Evolutionary conservation across 495 filamentous ascomycete genomes (phyloP), one percentile per base, ranked within the genome.

Genomic region (Trichodelitschia bisporula): DNA sequence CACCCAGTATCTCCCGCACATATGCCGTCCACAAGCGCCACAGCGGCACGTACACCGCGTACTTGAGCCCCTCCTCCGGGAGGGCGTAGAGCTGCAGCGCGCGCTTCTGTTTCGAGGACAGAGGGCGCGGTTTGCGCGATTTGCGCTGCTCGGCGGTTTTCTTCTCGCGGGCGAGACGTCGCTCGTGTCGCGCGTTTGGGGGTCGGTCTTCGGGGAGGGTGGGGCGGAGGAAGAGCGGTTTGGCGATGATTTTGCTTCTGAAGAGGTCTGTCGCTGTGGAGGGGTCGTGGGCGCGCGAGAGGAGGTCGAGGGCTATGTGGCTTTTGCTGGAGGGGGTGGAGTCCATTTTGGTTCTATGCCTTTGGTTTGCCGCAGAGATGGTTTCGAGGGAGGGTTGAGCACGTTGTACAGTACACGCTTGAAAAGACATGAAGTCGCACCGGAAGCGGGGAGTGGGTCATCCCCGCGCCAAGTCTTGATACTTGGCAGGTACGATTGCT

Each of bases 91-190:
- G 52, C 1, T 66, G 59, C 0, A 72, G 62, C 6, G 51, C 45
- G 15, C 82, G 74, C 44, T 82, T 84, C 46, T 90, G 61, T 20
- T 66, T 61, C 2, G 84, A 76, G 0, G 79, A 84, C 0, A 95
- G 55, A 0, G 82, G 79, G 23, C 66, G 64, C 0, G 77, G 77
- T 36, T 51, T 53, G 0, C 48, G 47, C 18, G 61, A 59, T 33
- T 62, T 61, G 32, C 63, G 62, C 21, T 61, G 54, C 32, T 66
- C 54, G 34, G 61, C 62, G 30, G 66, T 55, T 15, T 64, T 62
- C 26, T 58, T 50, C 10, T 49, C 48, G 4, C 55, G 58, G 10
- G 47, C 50, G 15, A 45, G 43, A 9, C 74, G 68, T 2, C 78
- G 65, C 2, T 60, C 55, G n/a, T 58, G 51, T 36, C 77, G 73